A percentile compares a stretch with the other conserved stretches of the same genome.
These are phyloP conservation scores for Aegilops sharonensis DNA, from an alignment of 176 grass and related monocot genomes.

Conservation along the genomic window DNA sequence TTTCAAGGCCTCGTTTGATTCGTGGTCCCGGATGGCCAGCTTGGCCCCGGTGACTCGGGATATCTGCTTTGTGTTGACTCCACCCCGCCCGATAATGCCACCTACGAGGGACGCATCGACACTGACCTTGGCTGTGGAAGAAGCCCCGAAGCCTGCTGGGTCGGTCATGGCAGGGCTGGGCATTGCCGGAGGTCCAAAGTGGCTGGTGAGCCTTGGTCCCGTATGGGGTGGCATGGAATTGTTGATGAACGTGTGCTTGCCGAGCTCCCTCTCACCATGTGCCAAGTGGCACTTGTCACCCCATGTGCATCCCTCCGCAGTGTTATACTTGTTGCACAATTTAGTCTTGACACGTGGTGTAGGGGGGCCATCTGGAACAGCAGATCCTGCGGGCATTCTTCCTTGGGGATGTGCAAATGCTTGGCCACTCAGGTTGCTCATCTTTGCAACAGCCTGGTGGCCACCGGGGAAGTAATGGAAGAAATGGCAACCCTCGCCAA, in stretches of 20 bases:
- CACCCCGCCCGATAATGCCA: conserved; percentile 68
- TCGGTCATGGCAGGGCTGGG: conserved; percentile 21
- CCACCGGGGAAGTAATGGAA: conserved; percentile 69
- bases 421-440: conserved; percentile 53
- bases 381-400: conserved; percentile 34
- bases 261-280: conserved; percentile 74
- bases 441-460: conserved; percentile 63
- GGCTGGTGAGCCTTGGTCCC: conserved; percentile 26
- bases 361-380: conserved; percentile 22
- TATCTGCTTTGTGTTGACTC: conserved; percentile 81
- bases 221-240: conserved; percentile 32
- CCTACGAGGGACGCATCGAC: conserved; percentile 69
- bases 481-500: conserved; percentile 85
- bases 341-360: conserved; percentile 52
- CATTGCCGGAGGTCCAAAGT: conserved; percentile 28
- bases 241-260: conserved; percentile 44
- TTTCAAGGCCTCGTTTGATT: conserved; percentile 64
- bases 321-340: conserved; percentile 83
- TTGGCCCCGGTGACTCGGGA: conserved; percentile 62
- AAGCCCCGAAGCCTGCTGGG: conserved; percentile 71
- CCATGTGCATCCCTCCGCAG: conserved; percentile 86
- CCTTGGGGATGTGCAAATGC: conserved; percentile 22
- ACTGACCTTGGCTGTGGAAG: conserved; percentile 77
- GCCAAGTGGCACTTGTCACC: conserved; percentile 91
- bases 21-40: conserved; percentile 68